Conservation (phyloP, 1,139 yeast genomes). For the Debaryomycetaceae sp. region DNA sequence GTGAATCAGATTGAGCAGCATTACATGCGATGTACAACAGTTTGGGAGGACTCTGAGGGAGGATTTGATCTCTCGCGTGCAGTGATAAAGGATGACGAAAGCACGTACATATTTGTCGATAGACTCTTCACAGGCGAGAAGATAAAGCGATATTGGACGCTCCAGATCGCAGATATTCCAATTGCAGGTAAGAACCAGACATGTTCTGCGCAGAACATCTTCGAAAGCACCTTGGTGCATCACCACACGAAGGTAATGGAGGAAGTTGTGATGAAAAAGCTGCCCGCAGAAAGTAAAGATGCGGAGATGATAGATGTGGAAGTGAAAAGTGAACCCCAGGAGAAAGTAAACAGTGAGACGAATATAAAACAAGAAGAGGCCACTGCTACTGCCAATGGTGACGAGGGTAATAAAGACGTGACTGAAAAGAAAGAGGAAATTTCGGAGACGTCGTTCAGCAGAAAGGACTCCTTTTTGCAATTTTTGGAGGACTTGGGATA, state of each 20-base stretch:
- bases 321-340: slow-evolving; percentile 6
- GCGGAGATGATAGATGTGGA: slow-evolving; percentile 1
- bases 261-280: slow-evolving; percentile 1
- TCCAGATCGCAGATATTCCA: slow-evolving; percentile 78
- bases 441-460: slow-evolving; percentile 5
- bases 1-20: slow-evolving; percentile 50
- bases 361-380: slow-evolving; percentile 3
- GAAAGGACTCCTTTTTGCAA: slow-evolving; percentile 38
- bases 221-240: slow-evolving; percentile 60
- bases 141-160: slow-evolving; percentile 51
- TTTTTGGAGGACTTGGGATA: slow-evolving; percentile 72
- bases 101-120: slow-evolving; percentile 21
- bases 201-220: slow-evolving; percentile 62
- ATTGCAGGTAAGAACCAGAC: slow-evolving; percentile 76
- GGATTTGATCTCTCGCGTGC: slow-evolving; percentile 28
- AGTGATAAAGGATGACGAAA: slow-evolving; percentile 15
- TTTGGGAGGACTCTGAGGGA: slow-evolving; percentile 29
- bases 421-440: slow-evolving; percentile 4
- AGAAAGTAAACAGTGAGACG: slow-evolving; percentile 2
- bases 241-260: slow-evolving; percentile 32
- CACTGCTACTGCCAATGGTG: slow-evolving; percentile 4
- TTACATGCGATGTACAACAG: slow-evolving; percentile 43
- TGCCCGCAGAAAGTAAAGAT: slow-evolving; percentile 1
- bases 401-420: background rate
- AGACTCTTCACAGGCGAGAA: slow-evolving; percentile 29